phyloP scores from a whole-genome alignment of 352 stramenopile genomes.

The Nothophytophthora sp. region DNA sequence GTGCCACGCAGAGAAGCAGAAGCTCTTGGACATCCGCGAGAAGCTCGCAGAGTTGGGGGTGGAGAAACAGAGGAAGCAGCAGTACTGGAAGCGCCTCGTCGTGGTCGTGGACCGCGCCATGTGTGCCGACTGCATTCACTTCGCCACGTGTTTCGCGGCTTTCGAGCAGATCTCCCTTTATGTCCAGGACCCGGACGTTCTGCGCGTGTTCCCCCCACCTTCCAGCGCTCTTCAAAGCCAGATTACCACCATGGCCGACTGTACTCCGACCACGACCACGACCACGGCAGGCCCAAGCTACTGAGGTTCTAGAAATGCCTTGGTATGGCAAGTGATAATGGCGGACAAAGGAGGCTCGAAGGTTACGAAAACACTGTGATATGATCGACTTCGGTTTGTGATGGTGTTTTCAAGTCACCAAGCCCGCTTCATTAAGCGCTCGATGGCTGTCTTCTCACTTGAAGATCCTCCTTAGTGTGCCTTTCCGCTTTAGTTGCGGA shows the following conservation, averaged over 20 bases:
- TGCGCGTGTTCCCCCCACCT: slow-evolving; percentile 49
- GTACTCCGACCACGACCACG: background rate
- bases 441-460: slow-evolving; percentile 1
- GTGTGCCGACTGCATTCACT: slow-evolving; percentile 78
- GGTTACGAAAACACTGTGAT: too few relatives aligned
- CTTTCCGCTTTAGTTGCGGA: slow-evolving; percentile 31
- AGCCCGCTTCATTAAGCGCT: background rate
- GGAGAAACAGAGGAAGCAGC: slow-evolving; percentile 1
- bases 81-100: slow-evolving; percentile 51
- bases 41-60: slow-evolving; percentile 39
- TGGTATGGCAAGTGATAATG: too few relatives aligned
- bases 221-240: slow-evolving; percentile 2
- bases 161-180: slow-evolving; percentile 39
- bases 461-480: slow-evolving; percentile 15
- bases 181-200: slow-evolving; percentile 48
- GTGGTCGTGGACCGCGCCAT: slow-evolving; percentile 74
- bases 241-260: background rate
- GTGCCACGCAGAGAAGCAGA: slow-evolving; percentile 89
- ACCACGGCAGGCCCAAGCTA: background rate
- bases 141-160: slow-evolving; percentile 44
- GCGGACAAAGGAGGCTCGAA: too few relatives aligned
- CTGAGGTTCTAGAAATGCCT: background rate
- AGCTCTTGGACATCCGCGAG: slow-evolving; percentile 71
- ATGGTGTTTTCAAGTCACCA: background rate
- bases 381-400: too few relatives aligned